A percentile compares a stretch with the other conserved stretches of the same genome.
These are phyloP conservation scores for Ophiostoma ulmi DNA, from an alignment of 2,329 filamentous ascomycete genomes.

Conservation along the genomic window DNA sequence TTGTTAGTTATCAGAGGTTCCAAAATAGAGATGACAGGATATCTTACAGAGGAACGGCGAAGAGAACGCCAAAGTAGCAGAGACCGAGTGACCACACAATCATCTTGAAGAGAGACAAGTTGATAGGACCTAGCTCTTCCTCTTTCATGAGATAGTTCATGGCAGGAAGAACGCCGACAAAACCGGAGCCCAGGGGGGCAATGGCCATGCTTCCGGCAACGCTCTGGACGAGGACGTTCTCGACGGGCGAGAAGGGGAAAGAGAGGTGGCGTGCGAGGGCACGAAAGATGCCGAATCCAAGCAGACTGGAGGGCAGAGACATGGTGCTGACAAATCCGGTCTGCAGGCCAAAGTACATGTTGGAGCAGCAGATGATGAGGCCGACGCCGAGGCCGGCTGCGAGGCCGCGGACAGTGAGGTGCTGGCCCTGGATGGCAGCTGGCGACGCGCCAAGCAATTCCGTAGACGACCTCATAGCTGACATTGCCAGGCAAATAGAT, in stretches of 20 bases:
- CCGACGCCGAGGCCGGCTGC: conserved; percentile 77
- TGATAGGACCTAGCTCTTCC: conserved; percentile 73
- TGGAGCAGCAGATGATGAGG: conserved; percentile 88
- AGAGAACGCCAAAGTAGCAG: conserved; percentile 94
- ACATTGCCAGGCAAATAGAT: background rate
- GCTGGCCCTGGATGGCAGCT: conserved; percentile 45
- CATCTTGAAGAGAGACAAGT: conserved; percentile 67
- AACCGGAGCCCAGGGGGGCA: conserved; percentile 92
- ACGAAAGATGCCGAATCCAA: conserved; percentile 93
- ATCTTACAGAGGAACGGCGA: conserved; percentile 73
- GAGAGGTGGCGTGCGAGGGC: conserved; percentile 65
- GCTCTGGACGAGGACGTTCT: conserved; percentile 95
- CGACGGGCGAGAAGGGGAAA: conserved; percentile 84
- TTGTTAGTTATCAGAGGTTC: background rate
- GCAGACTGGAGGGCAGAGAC: conserved; percentile 92
- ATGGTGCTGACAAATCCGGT: conserved; percentile 62
- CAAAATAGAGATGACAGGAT: background rate
- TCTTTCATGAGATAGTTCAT: conserved; percentile 76
- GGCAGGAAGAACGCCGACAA: conserved; percentile 91
- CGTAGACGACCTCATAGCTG: conserved; percentile 20
- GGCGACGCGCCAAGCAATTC: conserved; percentile 19
- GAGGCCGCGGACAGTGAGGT: conserved; percentile 81
- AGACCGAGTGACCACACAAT: conserved; percentile 88
- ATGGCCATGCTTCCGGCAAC: conserved; percentile 93
- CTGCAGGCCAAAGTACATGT: conserved; percentile 91